phyloP scores from a whole-genome alignment of 106 monocot genomes.

The Posidonia australis region DNA sequence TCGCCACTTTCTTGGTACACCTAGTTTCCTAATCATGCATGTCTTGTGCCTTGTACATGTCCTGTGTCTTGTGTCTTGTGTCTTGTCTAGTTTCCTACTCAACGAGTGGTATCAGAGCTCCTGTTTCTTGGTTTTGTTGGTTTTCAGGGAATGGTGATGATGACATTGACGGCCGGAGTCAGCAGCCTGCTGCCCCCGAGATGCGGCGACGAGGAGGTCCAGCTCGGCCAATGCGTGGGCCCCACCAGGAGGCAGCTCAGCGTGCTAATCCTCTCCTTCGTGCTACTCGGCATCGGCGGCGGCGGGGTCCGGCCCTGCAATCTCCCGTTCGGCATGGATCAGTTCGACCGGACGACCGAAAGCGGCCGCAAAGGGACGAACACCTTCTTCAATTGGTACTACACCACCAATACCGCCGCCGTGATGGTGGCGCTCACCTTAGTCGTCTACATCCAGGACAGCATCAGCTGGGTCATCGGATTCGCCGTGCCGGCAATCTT shows the following conservation, averaged over 20 bases:
- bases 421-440: constrained; percentile 31
- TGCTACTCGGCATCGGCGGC: constrained; percentile 22
- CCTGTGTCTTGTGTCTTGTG: no score
- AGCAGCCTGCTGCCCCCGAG: constrained; percentile 17
- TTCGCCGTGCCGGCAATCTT: constrained; percentile 33
- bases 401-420: constrained; percentile 36
- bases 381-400: constrained; percentile 96
- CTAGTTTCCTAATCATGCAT: no score
- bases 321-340: constrained; percentile 50
- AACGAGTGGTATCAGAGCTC: background rate
- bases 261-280: constrained; percentile 25
- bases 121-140: background rate
- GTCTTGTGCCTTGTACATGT: no score
- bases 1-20: constrained; percentile 34
- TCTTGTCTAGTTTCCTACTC: no score
- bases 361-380: constrained; percentile 20
- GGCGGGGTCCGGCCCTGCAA: constrained; percentile 36
- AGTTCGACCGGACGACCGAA: constrained; percentile 38
- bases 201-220: constrained; percentile 1
- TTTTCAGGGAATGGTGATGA: constrained; percentile 43
- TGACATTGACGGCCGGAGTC: constrained; percentile 34
- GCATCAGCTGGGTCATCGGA: constrained; percentile 61
- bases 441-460: constrained; percentile 60
- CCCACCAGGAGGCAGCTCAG: constrained; percentile 17
- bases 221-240: constrained; percentile 17